Conservation (phyloP, 1,284 basidiomycete genomes). For the Malassezia obtusa region DNA sequence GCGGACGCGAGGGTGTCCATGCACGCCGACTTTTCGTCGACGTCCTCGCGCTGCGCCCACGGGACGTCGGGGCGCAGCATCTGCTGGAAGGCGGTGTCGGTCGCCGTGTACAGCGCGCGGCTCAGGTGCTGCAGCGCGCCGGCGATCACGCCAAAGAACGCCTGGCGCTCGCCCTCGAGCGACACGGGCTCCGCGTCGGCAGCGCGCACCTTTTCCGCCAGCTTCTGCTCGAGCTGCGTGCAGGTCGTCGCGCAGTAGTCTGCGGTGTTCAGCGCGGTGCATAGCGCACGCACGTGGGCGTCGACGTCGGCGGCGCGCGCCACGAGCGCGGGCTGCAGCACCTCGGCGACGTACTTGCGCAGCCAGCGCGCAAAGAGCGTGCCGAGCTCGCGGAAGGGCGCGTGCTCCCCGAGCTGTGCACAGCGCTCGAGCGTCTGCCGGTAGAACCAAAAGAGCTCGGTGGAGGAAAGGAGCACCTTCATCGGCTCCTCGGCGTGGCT, state of each 20-base stretch:
- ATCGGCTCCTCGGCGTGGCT: conserved; percentile 36
- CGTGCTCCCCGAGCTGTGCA: conserved; percentile 53
- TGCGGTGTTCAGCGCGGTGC: conserved; percentile 80
- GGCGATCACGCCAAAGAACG: conserved; percentile 54
- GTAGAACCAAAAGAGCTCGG: conserved; percentile 95
- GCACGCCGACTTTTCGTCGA: conserved; percentile 26
- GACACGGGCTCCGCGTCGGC: conserved; percentile 60
- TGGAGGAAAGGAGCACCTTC: conserved; percentile 78
- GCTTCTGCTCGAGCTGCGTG: conserved; percentile 81
- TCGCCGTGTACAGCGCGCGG: conserved; percentile 26
- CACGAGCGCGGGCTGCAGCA: conserved; percentile 62
- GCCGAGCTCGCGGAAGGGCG: conserved; percentile 36
- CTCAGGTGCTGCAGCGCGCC: conserved; percentile 30
- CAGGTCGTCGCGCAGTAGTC: conserved; percentile 94
- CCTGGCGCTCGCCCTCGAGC: conserved; percentile 72
- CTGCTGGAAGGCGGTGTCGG: conserved; percentile 36
- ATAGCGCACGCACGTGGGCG: conserved; percentile 32
- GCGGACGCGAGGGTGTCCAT: conserved; percentile 34
- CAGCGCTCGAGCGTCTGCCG: conserved; percentile 89
- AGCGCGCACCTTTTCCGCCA: conserved; percentile 66
- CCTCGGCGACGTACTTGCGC: conserved; percentile 73
- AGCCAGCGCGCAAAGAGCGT: conserved; percentile 76
- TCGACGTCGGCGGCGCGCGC: not conserved
- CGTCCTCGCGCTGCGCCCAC: conserved; percentile 27
- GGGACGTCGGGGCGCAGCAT: conserved; percentile 35